Evolutionary conservation across 768 basidiomycete genomes (phyloP), one percentile per base, ranked within the genome.

Genomic region (Naganishia randhawae): DNA sequence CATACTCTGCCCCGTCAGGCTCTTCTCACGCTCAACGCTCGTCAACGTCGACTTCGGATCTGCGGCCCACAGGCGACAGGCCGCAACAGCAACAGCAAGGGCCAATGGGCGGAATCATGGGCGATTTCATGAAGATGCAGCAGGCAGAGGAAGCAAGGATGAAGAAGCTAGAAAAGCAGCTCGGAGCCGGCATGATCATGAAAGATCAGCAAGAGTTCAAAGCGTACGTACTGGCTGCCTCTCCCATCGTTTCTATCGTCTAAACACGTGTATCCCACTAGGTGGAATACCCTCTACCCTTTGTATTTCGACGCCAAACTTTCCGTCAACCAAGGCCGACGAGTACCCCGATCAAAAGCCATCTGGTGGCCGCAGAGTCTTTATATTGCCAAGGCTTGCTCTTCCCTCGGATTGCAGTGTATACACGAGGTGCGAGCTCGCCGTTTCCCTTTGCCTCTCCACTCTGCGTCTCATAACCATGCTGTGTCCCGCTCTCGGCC

Each of bases 231-330:
- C 35, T 32, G 50, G 71, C 63, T 31, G 55, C 27, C 13, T 31
- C 72, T 29, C 29, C 39, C 35, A 29, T 22, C 31, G 39, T 41
- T 68, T 64, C 66, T 19, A 42, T 19, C 17, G 16, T 19, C 42
- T 67, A 29, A 45, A 25, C 17, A 3, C 27, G 16, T 54, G 2
- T 31, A 31, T 14, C 9, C 14, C 68, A 64, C 16, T 75, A 96
- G 93, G 74, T 96, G 94, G 94, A 88, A 91, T 51, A 91, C 90
- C 73, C 86, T 98, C 76, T 99, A 98, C 79, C 95, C 95, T 6
- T 89, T 97, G 75, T 97, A 97, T 80, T 86, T 98, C 66, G 95
- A 98, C 80, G 93, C 94, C 39, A 96, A 97, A 78, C 88, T 88
- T 1, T 87, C 93, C 13, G 32, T 53, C 17, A 64, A 50, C 19